phyloP scores from a whole-genome alignment of 805 yeast genomes.

The Ascoidea rubescens region DNA sequence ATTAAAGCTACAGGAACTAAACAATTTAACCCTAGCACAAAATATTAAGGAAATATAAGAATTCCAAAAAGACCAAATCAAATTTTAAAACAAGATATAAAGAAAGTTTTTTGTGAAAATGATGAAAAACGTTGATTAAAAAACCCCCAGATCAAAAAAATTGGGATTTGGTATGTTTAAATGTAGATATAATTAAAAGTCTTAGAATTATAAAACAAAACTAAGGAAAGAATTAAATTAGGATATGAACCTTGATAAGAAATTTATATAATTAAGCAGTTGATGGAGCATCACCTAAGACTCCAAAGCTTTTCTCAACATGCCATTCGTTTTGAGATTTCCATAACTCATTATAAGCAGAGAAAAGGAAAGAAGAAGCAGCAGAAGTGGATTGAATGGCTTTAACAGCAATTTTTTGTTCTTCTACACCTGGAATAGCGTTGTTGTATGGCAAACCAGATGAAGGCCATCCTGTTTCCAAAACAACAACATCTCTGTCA shows the following conservation, averaged over 20 bases:
- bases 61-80: too few relatives aligned
- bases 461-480: conserved; percentile 67
- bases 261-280: not conserved
- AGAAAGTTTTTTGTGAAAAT: too few relatives aligned
- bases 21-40: too few relatives aligned
- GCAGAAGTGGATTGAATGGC: conserved; percentile 33
- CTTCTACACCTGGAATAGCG: conserved; percentile 39
- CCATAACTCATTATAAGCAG: conserved; percentile 53
- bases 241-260: not conserved
- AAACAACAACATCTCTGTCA: conserved; percentile 29
- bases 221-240: too few relatives aligned
- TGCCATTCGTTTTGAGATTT: conserved; percentile 39
- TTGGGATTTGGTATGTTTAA: too few relatives aligned
- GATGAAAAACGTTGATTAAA: too few relatives aligned
- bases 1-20: too few relatives aligned
- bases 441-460: conserved; percentile 36
- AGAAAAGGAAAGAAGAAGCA: conserved; percentile 39
- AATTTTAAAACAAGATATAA: too few relatives aligned
- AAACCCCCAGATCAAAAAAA: too few relatives aligned
- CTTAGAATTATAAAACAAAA: too few relatives aligned
- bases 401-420: conserved; percentile 38
- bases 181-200: too few relatives aligned
- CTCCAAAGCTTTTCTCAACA: conserved; percentile 34
- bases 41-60: too few relatives aligned
- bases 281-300: conserved; percentile 9